Conservation (phyloP, 768 basidiomycete species). For the Pulveroboletus sp. region DNA sequence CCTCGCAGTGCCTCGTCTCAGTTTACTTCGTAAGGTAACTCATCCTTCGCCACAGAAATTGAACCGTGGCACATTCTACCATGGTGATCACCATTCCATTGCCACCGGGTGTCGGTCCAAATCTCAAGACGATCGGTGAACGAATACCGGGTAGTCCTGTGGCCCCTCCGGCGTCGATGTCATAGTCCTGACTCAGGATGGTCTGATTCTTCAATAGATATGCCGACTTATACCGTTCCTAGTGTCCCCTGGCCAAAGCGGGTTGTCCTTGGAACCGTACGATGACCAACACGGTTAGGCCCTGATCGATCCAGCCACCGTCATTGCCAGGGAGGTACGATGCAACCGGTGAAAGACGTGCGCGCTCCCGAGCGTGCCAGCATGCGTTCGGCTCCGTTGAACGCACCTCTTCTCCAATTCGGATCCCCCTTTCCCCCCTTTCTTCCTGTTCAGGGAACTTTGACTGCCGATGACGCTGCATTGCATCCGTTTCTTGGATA, state of each 20-base stretch:
- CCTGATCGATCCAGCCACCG: not conserved
- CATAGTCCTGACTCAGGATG: not conserved
- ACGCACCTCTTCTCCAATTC: not conserved
- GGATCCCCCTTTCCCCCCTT: not conserved
- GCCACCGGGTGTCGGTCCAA: too few relatives aligned
- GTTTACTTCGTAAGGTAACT: too few relatives aligned
- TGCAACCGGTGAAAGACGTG: not conserved
- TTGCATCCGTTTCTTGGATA: not conserved
- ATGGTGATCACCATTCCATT: not conserved
- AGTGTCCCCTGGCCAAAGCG: not conserved
- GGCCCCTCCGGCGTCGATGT: too few relatives aligned
- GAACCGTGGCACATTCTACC: too few relatives aligned
- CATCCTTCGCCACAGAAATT: not conserved
- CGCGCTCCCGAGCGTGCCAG: too few relatives aligned
- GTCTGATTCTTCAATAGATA: not conserved
- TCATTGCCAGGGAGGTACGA: not conserved
- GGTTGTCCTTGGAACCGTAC: not conserved
- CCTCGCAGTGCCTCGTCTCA: constrained; percentile 2
- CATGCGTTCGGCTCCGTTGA: not conserved
- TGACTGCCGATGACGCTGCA: not conserved
- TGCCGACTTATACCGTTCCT: not conserved
- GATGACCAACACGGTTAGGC: not conserved
- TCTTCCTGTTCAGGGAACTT: too few relatives aligned
- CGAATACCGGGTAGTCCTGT: too few relatives aligned
- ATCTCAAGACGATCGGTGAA: too few relatives aligned